phyloP scores from a whole-genome alignment of 495 filamentous ascomycete genomes.

The Daldinia concentrica region DNA sequence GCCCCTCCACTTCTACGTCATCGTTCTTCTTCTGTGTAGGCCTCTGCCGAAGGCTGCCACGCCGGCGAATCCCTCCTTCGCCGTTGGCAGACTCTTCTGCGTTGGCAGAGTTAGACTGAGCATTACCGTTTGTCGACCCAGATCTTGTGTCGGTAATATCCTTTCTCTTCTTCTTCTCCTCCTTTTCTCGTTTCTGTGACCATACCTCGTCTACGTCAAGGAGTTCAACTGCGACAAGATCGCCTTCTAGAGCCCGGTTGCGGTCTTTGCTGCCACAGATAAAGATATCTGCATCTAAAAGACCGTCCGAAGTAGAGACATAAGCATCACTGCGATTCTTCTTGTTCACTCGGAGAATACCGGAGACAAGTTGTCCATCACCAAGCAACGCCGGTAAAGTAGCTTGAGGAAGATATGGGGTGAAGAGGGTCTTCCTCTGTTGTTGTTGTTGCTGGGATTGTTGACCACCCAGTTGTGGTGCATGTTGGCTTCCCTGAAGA shows the following conservation, averaged over 20 bases:
- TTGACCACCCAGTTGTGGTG: conserved; percentile 70
- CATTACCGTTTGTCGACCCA: conserved; percentile 74
- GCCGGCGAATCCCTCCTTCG: conserved; percentile 85
- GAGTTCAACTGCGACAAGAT: conserved; percentile 93
- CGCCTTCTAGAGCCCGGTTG: conserved; percentile 94
- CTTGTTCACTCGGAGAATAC: conserved; percentile 97
- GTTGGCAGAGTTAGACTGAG: conserved; percentile 69
- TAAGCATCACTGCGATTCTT: conserved; percentile 99
- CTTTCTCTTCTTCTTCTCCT: conserved; percentile 99
- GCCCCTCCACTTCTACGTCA: conserved; percentile 97
- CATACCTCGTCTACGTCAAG: conserved; percentile 98
- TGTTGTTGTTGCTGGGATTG: conserved; percentile 89
- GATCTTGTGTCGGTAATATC: conserved; percentile 92
- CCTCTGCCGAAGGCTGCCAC: conserved; percentile 93
- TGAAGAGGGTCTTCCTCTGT: conserved; percentile 98
- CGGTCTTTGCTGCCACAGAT: conserved; percentile 99
- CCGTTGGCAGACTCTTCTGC: conserved; percentile 71
- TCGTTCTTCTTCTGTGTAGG: conserved; percentile 99
- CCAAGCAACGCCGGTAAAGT: conserved; percentile 89
- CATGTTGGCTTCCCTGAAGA: conserved; percentile 80
- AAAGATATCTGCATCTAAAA: conserved; percentile 96
- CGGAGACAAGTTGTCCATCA: conserved; percentile 93
- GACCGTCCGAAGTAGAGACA: conserved; percentile 86
- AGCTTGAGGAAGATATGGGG: conserved; percentile 95
- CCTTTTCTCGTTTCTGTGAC: conserved; percentile 98